Base-by-base conservation (phyloP, 2,329 filamentous ascomycete genomes). In the Calonectria crousiana region DNA sequence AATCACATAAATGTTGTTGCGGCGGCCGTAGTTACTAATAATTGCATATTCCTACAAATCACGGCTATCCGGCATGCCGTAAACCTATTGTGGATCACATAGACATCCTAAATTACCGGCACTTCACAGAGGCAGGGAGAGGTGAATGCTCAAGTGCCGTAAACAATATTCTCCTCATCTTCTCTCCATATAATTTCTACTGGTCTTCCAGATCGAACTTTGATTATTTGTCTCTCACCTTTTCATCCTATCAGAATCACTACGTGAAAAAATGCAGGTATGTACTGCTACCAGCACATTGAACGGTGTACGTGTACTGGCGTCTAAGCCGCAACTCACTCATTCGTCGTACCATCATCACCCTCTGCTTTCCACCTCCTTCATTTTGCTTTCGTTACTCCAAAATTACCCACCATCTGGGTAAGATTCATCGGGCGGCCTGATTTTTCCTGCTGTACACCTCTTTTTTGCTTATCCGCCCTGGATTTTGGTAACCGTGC, bases 301-400 rank as follows among this genome's bases (percentile, higher is more conserved):
- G 30, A 62, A 64, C 26, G 11, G 66, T 32, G 34, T 67, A 53
- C 49, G 70, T 41, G 64, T 47, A 10, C 64, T 62, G 60, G 69
- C 36, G 66, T 73, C 71, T 73, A 69, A 73, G 71, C 71, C 71
- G 58, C 71, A 69, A 51, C 34, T 67, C 64, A 51, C 30, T 67
- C 56, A 66, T 13, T 28, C 44, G 71, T 30, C 66, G 58, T 52
- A 66, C 58, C 26, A 51, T 36, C 65, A 36, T 56, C 70, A 52
- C 34, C 28, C 41, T 65, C 30, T n/a, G n/a, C 9, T 36, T 53
- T 58, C n/a, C 30, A 36, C 20, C 26, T 36, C 52, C 23, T 23
- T 14, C 23, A 14, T 30, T 47, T 47, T 23, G 20, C 26, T 18
- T 8, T 52, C 23, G 6, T 23, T 41, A 5, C 23, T 18, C 23